Base-by-base conservation (phyloP, 2,329 filamentous ascomycete species). In the Trichoderma sp. region DNA sequence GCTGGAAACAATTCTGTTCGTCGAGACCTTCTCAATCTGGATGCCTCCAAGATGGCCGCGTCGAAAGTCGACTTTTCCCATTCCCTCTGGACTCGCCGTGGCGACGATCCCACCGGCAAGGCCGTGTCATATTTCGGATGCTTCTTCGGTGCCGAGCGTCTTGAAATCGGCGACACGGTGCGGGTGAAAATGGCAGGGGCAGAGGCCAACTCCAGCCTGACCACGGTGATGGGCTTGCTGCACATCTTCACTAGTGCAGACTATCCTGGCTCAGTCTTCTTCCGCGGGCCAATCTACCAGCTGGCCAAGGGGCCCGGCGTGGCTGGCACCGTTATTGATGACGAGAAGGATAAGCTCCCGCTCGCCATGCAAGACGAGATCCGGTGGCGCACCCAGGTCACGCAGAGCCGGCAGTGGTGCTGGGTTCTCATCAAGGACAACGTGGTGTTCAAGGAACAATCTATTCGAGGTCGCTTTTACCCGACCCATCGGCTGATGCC, bases 401-500 rank as follows among this genome's bases (percentile, higher is more conserved):
- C 69, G 61, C 77, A 76, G 56, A 74, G 65, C 26, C 72, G 74
- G 67, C 80, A 72, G 73, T 82, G 71, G 79, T 79, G 73, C 74
- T 81, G 79, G 74, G 74, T 76, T 3, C 74, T 85, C 52, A 78
- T 83, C 32, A 79, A 79, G 70, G 83, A 85, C 69, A 82, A 83
- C 71, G 76, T 79, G n/a, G 78, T 81, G 55, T 74, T 86, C 24
- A 81, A 83, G 70, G 85, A 87, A 73, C 74, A 75, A 16, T 79
- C 80, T 26, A 80, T 88, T 61, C 80, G 81, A 68, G 86, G 86
- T 61, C 81, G 86, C n/a, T 88, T 88, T 77, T 88, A 89, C 77
- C 83, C 86, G 18, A 84, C 84, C n/a, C 77, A 82, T 68, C 80
- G 82, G 69, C 79, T 89, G 43, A 83, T 86, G 76, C 81, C 81